Evolutionary conservation across 1,139 yeast genomes (phyloP).

Genomic region (Kodamaea fungicola): DNA sequence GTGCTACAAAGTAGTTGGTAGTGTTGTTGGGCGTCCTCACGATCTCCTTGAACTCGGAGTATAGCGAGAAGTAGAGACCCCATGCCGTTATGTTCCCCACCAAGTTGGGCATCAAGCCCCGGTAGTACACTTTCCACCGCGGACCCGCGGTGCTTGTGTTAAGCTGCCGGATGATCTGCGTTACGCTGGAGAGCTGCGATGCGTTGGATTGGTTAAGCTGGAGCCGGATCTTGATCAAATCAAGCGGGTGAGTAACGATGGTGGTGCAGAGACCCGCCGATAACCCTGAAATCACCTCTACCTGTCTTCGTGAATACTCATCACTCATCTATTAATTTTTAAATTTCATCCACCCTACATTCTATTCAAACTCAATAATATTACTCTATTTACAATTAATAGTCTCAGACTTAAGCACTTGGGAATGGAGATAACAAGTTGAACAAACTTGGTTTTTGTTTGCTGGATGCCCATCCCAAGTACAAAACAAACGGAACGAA

Average conservation of each 20-base stretch:
- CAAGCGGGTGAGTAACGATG: constrained; percentile 81
- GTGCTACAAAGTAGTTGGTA: constrained; percentile 33
- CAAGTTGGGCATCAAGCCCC: constrained; percentile 80
- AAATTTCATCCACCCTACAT: not conserved
- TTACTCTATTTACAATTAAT: not conserved
- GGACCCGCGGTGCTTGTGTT: not conserved
- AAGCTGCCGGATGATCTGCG: constrained; percentile 2
- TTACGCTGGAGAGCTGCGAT: constrained; percentile 6
- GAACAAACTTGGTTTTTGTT: constrained; percentile 81
- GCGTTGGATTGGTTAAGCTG: constrained; percentile 40
- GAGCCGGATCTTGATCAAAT: constrained; percentile 74
- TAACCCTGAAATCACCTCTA: constrained; percentile 71
- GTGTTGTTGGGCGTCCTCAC: constrained; percentile 19
- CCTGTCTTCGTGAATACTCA: constrained; percentile 19
- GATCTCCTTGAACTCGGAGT: constrained; percentile 52
- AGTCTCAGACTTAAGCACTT: constrained; percentile 48
- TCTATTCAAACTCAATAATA: not conserved
- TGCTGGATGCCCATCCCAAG: constrained; percentile 86
- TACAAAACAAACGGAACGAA: constrained; percentile 94
- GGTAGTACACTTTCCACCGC: constrained; percentile 37
- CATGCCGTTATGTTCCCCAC: constrained; percentile 85
- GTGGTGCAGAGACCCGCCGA: constrained; percentile 84
- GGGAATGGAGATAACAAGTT: constrained; percentile 73
- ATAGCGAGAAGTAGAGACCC: constrained; percentile 80
- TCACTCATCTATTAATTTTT: not conserved